phyloP scores from a whole-genome alignment of 2,329 filamentous ascomycete species.

The Penicillium occitanis region DNA sequence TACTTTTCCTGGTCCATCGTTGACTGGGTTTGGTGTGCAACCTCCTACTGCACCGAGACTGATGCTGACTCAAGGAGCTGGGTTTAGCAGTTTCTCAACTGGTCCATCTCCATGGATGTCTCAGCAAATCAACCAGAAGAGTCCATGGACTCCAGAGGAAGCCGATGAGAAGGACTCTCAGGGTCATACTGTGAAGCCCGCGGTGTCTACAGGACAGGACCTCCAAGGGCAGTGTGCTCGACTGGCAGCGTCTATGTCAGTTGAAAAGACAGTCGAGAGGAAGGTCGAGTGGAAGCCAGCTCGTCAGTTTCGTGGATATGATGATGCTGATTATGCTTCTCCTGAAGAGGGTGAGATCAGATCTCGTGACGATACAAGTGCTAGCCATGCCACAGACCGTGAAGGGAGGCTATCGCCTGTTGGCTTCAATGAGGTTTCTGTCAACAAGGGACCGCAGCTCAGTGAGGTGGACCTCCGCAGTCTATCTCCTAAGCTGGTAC shows the following conservation, averaged over 20 bases:
- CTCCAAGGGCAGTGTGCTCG: conserved; percentile 3
- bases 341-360: not conserved
- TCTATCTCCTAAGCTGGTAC: conserved; percentile 24
- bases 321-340: conserved; percentile 1
- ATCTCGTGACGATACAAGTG: not conserved
- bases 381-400: not conserved
- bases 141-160: not conserved
- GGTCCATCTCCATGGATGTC: not conserved
- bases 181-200: not conserved
- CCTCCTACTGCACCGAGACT: not conserved
- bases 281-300: not conserved
- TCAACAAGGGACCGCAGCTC: conserved; percentile 4
- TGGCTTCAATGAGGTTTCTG: not conserved
- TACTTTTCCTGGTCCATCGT: not conserved
- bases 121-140: not conserved
- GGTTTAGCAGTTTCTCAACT: not conserved
- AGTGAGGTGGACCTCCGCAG: conserved; percentile 17
- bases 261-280: not conserved
- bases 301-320: not conserved
- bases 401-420: not conserved
- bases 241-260: not conserved
- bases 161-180: not conserved
- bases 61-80: not conserved
- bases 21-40: not conserved
- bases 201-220: not conserved